phyloP scores from a whole-genome alignment of 768 basidiomycete species.

The Tricholoma matsutake region DNA sequence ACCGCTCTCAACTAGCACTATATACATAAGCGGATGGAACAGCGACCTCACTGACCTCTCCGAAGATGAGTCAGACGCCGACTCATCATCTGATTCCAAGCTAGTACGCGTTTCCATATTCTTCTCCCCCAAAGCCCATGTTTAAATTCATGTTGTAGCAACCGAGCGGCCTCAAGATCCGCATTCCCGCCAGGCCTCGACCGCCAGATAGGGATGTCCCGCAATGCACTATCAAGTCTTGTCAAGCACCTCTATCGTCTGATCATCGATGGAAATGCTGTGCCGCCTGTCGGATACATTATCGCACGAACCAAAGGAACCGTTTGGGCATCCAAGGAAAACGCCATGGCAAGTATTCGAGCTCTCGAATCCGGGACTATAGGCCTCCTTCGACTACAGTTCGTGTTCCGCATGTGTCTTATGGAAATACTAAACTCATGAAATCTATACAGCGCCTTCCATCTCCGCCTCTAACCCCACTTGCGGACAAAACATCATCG shows the following conservation, averaged over 20 bases:
- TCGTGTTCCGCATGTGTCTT: conserved; percentile 7
- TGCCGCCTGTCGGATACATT: conserved; percentile 36
- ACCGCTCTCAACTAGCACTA: background rate
- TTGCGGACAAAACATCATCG: background rate
- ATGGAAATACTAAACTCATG: background rate
- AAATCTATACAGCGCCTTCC: conserved; percentile 3
- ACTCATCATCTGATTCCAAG: conserved; percentile 3
- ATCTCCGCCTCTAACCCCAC: background rate
- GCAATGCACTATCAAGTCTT: conserved; percentile 31
- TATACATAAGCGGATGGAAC: conserved; percentile 25
- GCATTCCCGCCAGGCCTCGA: conserved; percentile 23
- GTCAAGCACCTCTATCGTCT: conserved; percentile 29
- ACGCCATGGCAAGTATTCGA: conserved; percentile 20
- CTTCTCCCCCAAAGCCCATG: background rate
- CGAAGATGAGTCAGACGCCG: conserved; percentile 20
- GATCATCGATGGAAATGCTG: conserved; percentile 42
- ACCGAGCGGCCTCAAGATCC: conserved; percentile 29
- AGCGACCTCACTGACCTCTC: conserved; percentile 32
- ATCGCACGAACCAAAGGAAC: conserved; percentile 32
- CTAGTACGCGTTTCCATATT: background rate
- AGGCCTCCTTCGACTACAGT: conserved; percentile 1
- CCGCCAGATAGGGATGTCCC: conserved; percentile 3
- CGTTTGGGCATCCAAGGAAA: conserved; percentile 26
- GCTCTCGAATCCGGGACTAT: conserved; percentile 10
- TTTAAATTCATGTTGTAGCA: background rate